Evolutionary conservation across 192 early-diverging fungal species (phyloP).

Genomic region (Coemansia sp.): DNA sequence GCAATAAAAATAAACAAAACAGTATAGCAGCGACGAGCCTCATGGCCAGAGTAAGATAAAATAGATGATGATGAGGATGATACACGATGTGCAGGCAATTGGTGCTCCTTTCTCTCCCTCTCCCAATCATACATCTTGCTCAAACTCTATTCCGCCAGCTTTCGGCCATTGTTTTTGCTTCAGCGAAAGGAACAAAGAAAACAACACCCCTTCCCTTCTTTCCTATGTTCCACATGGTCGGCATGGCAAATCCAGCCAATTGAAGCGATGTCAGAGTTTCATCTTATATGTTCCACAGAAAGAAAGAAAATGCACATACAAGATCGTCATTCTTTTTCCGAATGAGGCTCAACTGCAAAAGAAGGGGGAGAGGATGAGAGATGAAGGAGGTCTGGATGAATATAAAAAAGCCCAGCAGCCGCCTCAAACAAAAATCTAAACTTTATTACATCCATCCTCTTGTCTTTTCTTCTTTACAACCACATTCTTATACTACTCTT

Average conservation of each 20-base stretch:
- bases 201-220: constrained; percentile 7
- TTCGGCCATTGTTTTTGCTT: not conserved
- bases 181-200: not conserved
- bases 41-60: too few relatives aligned
- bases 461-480: not conserved
- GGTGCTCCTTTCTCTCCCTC: too few relatives aligned
- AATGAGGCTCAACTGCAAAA: not conserved
- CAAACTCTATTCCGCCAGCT: not conserved
- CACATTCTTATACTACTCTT: too few relatives aligned
- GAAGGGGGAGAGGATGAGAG: not conserved
- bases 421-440: not conserved
- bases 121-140: not conserved
- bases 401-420: not conserved
- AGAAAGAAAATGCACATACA: not conserved
- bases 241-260: constrained; percentile 16
- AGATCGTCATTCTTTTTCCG: not conserved
- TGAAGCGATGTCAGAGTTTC: not conserved
- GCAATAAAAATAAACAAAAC: too few relatives aligned
- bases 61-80: too few relatives aligned
- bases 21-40: too few relatives aligned
- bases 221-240: constrained; percentile 6
- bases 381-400: not conserved
- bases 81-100: too few relatives aligned
- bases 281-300: not conserved
- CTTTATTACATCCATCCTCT: not conserved